Evolutionary conservation across 257 asterid species (phyloP).

Genomic region (Voacanga thouarsii): DNA sequence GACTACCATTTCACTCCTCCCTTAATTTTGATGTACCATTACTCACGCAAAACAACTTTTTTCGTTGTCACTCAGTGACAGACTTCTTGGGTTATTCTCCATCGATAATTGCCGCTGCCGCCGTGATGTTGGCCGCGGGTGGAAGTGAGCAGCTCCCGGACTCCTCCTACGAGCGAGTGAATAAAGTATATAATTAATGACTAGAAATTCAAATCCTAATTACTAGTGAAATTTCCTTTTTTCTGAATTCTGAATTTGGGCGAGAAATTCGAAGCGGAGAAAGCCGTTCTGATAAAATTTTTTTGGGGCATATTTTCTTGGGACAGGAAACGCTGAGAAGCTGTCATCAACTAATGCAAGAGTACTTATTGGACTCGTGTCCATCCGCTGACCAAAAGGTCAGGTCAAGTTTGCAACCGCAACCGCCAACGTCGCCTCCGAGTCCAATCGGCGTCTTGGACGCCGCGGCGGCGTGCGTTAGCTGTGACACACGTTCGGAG

Average conservation of each 20-base stretch:
- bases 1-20: neutral
- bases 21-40: neutral
- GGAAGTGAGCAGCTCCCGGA: conserved; percentile 20
- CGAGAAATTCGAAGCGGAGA: conserved; percentile 2
- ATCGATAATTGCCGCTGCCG: conserved; percentile 57
- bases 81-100: conserved; percentile 42
- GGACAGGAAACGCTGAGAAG: conserved; percentile 53
- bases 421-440: conserved; percentile 37
- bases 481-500: conserved; percentile 46
- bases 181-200: conserved; percentile 32
- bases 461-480: conserved; percentile 43
- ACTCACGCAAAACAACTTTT: neutral
- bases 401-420: neutral
- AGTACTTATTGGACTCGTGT: conserved; percentile 57
- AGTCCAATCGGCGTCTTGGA: conserved; percentile 64
- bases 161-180: conserved; percentile 32
- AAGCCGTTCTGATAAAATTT: neutral
- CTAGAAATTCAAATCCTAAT: neutral
- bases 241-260: neutral
- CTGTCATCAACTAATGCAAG: conserved; percentile 61
- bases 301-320: conserved; percentile 12
- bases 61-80: conserved; percentile 27
- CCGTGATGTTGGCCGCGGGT: conserved; percentile 47
- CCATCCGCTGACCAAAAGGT: conserved; percentile 21
- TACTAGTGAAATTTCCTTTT: neutral